Evolutionary conservation across 345 rosid species (phyloP).

Genomic region (Gossypium australe): DNA sequence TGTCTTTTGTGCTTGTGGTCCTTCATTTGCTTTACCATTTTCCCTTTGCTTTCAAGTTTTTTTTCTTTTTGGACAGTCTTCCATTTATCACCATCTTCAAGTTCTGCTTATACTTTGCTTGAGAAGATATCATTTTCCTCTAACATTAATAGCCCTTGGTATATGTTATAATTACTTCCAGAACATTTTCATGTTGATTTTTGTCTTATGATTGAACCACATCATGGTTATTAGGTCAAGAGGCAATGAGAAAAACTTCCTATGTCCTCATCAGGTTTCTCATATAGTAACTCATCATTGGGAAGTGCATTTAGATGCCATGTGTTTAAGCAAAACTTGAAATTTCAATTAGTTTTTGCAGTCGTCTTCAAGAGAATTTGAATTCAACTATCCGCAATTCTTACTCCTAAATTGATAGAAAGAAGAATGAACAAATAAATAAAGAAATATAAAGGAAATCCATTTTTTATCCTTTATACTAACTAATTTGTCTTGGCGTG

Average conservation of each 20-base stretch:
- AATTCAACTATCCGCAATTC: no score
- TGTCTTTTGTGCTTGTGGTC: slow-evolving; percentile 9
- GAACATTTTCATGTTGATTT: background rate
- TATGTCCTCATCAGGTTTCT: background rate
- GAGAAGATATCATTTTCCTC: background rate
- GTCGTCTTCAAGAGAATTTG: no score
- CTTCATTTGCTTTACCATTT: background rate
- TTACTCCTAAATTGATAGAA: no score
- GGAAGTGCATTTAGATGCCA: no score
- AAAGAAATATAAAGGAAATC: background rate
- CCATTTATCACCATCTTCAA: background rate
- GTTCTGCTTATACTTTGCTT: background rate
- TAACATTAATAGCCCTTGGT: background rate
- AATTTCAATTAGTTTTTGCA: no score
- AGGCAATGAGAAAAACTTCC: background rate
- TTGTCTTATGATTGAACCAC: background rate
- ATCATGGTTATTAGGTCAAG: background rate
- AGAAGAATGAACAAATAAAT: no score
- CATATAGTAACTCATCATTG: background rate
- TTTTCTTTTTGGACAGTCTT: background rate
- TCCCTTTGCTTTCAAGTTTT: background rate
- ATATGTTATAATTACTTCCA: background rate
- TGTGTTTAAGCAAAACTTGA: no score
- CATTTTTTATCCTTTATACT: background rate
- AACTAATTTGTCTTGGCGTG: background rate